Evolutionary conservation across 108 stramenopile genomes (phyloP).

Genomic region (Pseudonitzschia multiseries): DNA sequence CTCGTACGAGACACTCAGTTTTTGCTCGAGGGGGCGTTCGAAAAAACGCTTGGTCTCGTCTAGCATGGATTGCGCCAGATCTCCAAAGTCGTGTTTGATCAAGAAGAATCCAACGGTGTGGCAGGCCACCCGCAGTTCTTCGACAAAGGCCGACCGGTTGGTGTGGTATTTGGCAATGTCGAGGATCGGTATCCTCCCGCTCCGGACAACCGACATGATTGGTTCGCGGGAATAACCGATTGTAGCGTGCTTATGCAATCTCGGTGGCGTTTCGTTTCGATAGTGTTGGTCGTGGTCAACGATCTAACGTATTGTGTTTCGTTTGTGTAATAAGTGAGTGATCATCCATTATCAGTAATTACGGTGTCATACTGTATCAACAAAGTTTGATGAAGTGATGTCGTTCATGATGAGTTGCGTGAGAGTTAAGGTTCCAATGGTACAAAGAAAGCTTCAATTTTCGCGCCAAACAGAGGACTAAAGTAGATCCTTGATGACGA

Average conservation of each 20-base stretch:
- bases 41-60: constrained; percentile 54
- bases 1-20: constrained; percentile 57
- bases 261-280: no score
- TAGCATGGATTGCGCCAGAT: constrained; percentile 35
- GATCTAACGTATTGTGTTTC: no score
- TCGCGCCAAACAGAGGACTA: background rate
- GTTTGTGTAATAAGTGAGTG: no score
- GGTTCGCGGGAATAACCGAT: no score
- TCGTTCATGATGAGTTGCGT: no score
- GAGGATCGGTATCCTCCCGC: constrained; percentile 27
- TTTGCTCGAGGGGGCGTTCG: constrained; percentile 49
- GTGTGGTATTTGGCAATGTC: constrained; percentile 22
- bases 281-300: no score
- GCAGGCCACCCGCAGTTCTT: constrained; percentile 55
- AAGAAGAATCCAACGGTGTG: constrained; percentile 70
- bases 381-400: no score
- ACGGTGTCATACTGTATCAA: no score
- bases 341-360: no score
- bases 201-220: background rate
- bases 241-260: no score
- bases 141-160: constrained; percentile 36
- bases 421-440: background rate
- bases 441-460: background rate
- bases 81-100: constrained; percentile 44
- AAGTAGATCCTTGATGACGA: background rate